Conservation (phyloP, 2,329 filamentous ascomycete species). For the Ceratocystis diversiconidia region DNA sequence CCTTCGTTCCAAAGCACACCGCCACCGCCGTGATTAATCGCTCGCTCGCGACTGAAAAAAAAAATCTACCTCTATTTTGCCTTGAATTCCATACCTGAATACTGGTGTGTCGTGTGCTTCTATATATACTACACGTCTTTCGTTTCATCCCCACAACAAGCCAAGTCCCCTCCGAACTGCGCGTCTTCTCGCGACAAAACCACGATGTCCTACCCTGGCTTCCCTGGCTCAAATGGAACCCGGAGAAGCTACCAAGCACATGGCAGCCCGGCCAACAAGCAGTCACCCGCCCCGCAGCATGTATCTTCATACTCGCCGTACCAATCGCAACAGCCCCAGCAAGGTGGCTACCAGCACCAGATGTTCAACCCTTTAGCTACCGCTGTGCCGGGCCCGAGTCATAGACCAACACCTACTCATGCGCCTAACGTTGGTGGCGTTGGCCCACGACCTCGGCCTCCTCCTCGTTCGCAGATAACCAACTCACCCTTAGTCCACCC, state of each 20-base stretch:
- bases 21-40: constrained; percentile 10
- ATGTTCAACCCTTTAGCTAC: constrained; percentile 38
- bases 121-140: background rate
- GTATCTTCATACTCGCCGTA: constrained; percentile 42
- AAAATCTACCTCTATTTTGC: background rate
- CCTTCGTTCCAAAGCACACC: constrained; percentile 5
- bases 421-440: constrained; percentile 35
- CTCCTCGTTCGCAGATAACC: constrained; percentile 28
- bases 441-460: constrained; percentile 31
- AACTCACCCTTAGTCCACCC: constrained; percentile 22
- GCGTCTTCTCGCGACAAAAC: background rate
- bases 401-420: constrained; percentile 32
- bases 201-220: constrained; percentile 2
- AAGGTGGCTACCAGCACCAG: constrained; percentile 37
- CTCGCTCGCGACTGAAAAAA: background rate
- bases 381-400: constrained; percentile 35
- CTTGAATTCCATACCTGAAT: background rate
- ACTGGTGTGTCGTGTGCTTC: background rate
- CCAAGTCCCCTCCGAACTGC: background rate
- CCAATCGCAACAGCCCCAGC: constrained; percentile 36
- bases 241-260: constrained; percentile 24
- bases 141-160: background rate
- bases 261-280: constrained; percentile 39
- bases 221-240: background rate
- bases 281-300: constrained; percentile 40